A percentile compares a stretch with the other conserved stretches of the same genome.
Conservation (phyloP, 1,284 basidiomycete genomes). For the Pseudomicrostroma phylloplanum region DNA sequence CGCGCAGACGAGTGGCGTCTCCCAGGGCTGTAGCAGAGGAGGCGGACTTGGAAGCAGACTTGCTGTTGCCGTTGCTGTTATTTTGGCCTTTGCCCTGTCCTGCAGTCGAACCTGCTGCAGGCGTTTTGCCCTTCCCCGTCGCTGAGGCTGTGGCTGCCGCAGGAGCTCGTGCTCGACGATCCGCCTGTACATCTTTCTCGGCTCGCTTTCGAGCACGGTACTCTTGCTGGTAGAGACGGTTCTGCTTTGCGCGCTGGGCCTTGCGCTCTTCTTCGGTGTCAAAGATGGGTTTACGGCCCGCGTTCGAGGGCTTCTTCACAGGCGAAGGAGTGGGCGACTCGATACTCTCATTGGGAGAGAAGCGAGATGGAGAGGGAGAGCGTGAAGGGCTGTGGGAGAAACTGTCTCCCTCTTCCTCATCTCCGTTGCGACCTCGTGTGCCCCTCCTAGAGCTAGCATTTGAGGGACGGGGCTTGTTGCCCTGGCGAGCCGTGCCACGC, state of each 20-base stretch:
- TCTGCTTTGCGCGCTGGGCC: not conserved
- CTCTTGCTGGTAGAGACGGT: not conserved
- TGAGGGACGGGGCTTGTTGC: not conserved
- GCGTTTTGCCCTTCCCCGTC: not conserved
- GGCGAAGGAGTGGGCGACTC: not conserved
- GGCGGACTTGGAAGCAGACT: not conserved
- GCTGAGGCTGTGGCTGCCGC: not conserved
- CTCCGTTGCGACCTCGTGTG: not conserved
- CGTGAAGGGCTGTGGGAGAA: not conserved
- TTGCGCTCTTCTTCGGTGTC: constrained; percentile 2
- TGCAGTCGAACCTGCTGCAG: not conserved
- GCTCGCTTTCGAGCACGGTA: not conserved
- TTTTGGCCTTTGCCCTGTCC: not conserved
- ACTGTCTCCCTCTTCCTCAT: not conserved
- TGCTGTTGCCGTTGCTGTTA: not conserved
- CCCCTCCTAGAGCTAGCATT: not conserved
- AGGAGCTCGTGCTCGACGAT: not conserved
- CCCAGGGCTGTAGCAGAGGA: not conserved
- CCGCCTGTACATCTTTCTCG: not conserved
- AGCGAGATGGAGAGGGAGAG: not conserved
- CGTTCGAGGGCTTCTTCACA: not conserved
- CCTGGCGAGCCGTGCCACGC: no score
- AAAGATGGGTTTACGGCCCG: not conserved
- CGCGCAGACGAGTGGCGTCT: not conserved
- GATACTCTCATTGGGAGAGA: not conserved